phyloP scores from a whole-genome alignment of 495 filamentous ascomycete genomes.

The Penicillium paxilli region DNA sequence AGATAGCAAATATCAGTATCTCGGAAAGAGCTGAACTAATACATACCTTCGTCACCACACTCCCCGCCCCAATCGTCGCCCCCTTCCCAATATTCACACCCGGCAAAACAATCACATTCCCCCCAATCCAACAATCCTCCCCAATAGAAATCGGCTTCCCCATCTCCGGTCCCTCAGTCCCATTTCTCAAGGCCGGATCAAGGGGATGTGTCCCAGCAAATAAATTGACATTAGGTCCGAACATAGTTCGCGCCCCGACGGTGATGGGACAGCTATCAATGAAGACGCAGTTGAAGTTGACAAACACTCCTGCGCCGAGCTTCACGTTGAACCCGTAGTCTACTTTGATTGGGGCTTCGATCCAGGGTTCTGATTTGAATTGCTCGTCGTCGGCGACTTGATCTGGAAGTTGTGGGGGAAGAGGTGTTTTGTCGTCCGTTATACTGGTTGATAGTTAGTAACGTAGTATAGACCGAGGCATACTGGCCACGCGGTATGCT shows the following conservation, averaged over 20 bases:
- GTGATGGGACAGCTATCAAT: constrained; percentile 77
- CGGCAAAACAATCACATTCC: constrained; percentile 70
- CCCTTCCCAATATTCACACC: constrained; percentile 83
- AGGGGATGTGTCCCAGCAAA: constrained; percentile 75
- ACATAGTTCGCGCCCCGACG: constrained; percentile 75
- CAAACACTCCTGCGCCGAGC: constrained; percentile 65
- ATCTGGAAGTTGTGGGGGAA: constrained; percentile 55
- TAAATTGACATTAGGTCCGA: constrained; percentile 75
- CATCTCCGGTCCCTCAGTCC: constrained; percentile 70
- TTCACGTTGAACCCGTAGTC: constrained; percentile 79
- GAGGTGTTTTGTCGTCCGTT: constrained; percentile 56
- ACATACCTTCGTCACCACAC: constrained; percentile 84
- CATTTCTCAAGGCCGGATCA: constrained; percentile 71
- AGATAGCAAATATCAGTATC: no score
- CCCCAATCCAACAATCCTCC: constrained; percentile 89
- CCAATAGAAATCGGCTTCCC: constrained; percentile 76
- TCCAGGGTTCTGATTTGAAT: constrained; percentile 61
- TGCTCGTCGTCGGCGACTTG: constrained; percentile 59
- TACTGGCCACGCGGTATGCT: no score
- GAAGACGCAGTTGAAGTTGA: constrained; percentile 76
- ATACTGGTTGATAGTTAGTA: constrained; percentile 45
- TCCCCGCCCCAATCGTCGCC: constrained; percentile 77
- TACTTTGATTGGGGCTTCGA: constrained; percentile 68
- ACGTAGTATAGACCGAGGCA: not conserved
- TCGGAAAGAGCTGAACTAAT: no score